A percentile compares a stretch with the other conserved stretches of the same genome.
Evolutionary conservation across 177 flowering plant genomes (phyloP).

Genomic region (Tripterygium wilfordii): DNA sequence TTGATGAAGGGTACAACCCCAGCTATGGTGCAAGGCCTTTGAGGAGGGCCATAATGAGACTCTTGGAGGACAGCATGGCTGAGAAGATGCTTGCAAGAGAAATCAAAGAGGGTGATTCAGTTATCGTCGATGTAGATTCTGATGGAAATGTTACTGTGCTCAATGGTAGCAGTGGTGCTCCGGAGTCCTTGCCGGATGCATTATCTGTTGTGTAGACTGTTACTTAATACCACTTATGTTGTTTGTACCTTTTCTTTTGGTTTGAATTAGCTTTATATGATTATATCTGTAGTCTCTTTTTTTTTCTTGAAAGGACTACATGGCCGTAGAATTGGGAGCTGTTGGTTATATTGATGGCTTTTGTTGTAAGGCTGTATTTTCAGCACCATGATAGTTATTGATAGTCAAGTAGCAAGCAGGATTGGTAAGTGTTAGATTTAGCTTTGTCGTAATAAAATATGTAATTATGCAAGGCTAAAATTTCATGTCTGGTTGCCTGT

Average conservation of each 20-base stretch:
- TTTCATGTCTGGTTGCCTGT: too few relatives aligned
- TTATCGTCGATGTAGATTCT: slow-evolving; percentile 82
- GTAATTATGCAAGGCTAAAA: too few relatives aligned
- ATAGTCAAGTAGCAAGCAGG: too few relatives aligned
- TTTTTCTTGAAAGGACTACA: slow-evolving; percentile 5
- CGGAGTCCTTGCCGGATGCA: slow-evolving; percentile 40
- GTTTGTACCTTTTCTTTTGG: slow-evolving; percentile 7
- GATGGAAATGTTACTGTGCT: slow-evolving; percentile 86
- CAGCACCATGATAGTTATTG: background rate
- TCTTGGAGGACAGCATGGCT: slow-evolving; percentile 92
- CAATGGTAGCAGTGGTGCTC: slow-evolving; percentile 62
- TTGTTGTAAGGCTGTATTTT: slow-evolving; percentile 6
- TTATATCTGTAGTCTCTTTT: slow-evolving; percentile 13
- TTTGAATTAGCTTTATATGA: too few relatives aligned
- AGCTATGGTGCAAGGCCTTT: slow-evolving; percentile 83
- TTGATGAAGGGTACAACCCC: slow-evolving; percentile 84
- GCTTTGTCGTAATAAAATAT: too few relatives aligned
- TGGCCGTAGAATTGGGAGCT: slow-evolving; percentile 5
- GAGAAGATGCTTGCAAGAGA: slow-evolving; percentile 91
- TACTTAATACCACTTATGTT: background rate
- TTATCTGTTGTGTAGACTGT: slow-evolving; percentile 34
- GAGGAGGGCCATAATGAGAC: slow-evolving; percentile 90
- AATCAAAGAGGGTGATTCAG: slow-evolving; percentile 90
- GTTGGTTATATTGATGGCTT: slow-evolving; percentile 4
- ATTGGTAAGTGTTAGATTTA: too few relatives aligned